Percentiles rank a stretch among this genome's conserved stretches.
Evolutionary conservation across 2,329 filamentous ascomycete species (phyloP).

Genomic region (Alternaria tenuissima): DNA sequence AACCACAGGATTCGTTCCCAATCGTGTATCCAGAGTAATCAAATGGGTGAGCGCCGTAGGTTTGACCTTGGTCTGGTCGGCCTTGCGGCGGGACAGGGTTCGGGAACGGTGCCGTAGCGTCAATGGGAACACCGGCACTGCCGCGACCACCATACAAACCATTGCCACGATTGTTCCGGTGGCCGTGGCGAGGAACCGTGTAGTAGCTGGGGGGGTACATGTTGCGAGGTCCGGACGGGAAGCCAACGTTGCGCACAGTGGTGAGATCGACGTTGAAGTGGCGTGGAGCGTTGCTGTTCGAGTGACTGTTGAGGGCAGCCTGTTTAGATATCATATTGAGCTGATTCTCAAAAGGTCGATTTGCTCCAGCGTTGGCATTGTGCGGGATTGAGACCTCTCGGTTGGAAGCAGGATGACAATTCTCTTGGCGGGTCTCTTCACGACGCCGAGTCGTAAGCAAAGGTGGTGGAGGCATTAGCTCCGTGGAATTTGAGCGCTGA

Average conservation of each 20-base stretch:
- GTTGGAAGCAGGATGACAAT: neutral
- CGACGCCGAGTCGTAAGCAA: neutral
- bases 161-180: conserved; percentile 25
- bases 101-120: conserved; percentile 44
- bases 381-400: neutral
- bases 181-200: conserved; percentile 5
- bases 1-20: conserved; percentile 11
- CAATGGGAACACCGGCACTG: conserved; percentile 37
- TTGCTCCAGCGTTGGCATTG: neutral
- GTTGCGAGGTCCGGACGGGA: conserved; percentile 6
- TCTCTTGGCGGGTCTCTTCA: neutral
- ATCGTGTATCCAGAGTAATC: conserved; percentile 6
- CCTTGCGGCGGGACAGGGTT: conserved; percentile 38
- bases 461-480: conserved; percentile 5
- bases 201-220: conserved; percentile 1
- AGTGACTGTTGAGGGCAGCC: conserved; percentile 9
- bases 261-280: conserved; percentile 19
- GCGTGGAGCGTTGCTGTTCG: conserved; percentile 8
- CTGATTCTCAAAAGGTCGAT: conserved; percentile 23
- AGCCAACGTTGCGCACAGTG: conserved; percentile 21
- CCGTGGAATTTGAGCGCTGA: conserved; percentile 11
- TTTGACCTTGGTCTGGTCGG: conserved; percentile 3
- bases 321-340: conserved; percentile 24
- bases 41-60: neutral
- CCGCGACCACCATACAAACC: conserved; percentile 31